Base-by-base conservation (phyloP, 2,329 filamentous ascomycete genomes). In the Raffaelea albimanens region DNA sequence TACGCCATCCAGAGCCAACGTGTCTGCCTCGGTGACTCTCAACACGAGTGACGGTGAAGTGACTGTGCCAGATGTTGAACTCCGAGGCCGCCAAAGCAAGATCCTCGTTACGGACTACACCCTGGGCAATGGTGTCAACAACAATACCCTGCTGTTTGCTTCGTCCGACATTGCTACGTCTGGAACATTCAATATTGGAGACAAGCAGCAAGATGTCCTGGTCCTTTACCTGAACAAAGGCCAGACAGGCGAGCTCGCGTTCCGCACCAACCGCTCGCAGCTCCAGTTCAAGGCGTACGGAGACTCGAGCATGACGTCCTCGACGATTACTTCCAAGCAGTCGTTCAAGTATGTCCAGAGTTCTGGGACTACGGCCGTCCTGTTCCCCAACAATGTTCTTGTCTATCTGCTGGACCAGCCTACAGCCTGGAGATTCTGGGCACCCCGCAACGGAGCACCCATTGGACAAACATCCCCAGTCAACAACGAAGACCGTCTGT, bases 31-130 rank as follows among this genome's bases (percentile, higher is more conserved):
- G 16, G 66, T 89, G 31, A 81, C 64, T 1, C 62, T 91, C 0
- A 66, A 71, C 0, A 85, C 81, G 0, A 76, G 73, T n/a, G 61
- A 68, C 21, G 78, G 79, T 3, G 67, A 67, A 21, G 58, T 83
- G 1, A 72, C 69, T 0, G 67, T 86, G 25, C 83, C 82, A 0
- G 77, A 80, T 1, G 66, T 87, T 10, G 74, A 71, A 0, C 61
- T 87, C 4, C 71, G 72, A 36, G 76, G 82, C 0, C 68, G 82
- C 20, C 83, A 87, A 57, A 83, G 81, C 0, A 85, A 78, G 62
- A 72, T 84, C 39, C 78, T 83, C 56, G 75, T 86, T 4, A 79
- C 74, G 0, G 80, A 87, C 54, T 87, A 86, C 50, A 67, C 75
- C 13, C 63, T 86, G 42, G 80, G 78, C 0, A 71, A 73, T n/a